Percentiles rank a stretch among this genome's conserved stretches.
Evolutionary conservation across 2,329 filamentous ascomycete genomes (phyloP).

Genomic region (Emmonsiellopsis sp.): DNA sequence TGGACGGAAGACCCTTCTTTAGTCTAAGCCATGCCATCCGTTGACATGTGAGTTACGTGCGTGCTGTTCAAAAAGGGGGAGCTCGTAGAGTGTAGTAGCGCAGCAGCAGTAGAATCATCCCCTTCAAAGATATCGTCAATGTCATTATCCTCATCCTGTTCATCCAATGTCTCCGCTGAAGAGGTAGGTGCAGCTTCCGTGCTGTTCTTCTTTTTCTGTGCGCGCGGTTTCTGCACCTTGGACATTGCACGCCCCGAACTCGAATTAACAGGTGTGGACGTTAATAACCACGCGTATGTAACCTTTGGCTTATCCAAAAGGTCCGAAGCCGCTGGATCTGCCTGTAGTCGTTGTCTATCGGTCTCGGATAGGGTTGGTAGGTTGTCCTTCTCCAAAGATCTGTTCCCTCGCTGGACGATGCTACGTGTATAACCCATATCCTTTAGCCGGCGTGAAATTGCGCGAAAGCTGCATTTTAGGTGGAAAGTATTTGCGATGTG

Average conservation of each 20-base stretch:
- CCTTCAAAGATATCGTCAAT: not conserved
- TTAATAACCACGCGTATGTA: not conserved
- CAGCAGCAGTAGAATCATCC: not conserved
- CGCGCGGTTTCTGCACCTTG: not conserved
- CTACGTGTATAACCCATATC: constrained; percentile 6
- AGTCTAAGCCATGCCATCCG: not conserved
- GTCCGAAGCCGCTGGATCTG: not conserved
- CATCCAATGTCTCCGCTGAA: not conserved
- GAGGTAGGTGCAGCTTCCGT: not conserved
- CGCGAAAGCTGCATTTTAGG: not conserved
- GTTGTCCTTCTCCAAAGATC: constrained; percentile 1
- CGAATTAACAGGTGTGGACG: not conserved
- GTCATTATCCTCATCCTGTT: not conserved
- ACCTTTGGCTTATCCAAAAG: not conserved
- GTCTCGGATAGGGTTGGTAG: not conserved
- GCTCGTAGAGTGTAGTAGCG: not conserved
- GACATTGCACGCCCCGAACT: not conserved
- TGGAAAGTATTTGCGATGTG: constrained; percentile 3
- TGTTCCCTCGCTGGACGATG: constrained; percentile 2
- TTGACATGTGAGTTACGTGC: not conserved
- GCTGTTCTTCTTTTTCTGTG: not conserved
- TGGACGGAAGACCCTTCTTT: not conserved
- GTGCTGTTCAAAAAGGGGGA: not conserved
- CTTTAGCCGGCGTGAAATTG: constrained; percentile 5
- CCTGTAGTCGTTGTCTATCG: not conserved